phyloP scores from a whole-genome alignment of 805 yeast species.

The Pichia ethanolica region DNA sequence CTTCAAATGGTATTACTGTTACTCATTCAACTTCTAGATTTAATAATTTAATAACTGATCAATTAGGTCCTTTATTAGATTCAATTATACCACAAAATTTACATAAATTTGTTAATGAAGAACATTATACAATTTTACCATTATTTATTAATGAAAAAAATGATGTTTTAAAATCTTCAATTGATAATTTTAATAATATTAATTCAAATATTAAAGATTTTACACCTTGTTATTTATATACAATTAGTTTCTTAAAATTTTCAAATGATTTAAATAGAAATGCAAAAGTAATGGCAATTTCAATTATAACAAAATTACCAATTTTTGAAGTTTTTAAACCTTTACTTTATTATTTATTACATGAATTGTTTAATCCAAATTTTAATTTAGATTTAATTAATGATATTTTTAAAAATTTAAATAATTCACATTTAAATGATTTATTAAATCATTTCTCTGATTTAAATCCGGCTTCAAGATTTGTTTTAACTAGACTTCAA shows the following conservation, averaged over 20 bases:
- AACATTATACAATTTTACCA: constrained; percentile 52
- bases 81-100: constrained; percentile 32
- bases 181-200: constrained; percentile 5
- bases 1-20: constrained; percentile 63
- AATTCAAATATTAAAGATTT: neutral
- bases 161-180: constrained; percentile 14
- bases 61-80: constrained; percentile 28
- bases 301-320: constrained; percentile 37
- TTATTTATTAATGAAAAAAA: constrained; percentile 30
- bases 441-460: constrained; percentile 16
- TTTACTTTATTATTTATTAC: constrained; percentile 38
- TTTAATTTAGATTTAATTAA: constrained; percentile 5
- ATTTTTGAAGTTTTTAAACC: constrained; percentile 45
- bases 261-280: constrained; percentile 25
- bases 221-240: constrained; percentile 21
- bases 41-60: constrained; percentile 47
- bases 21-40: constrained; percentile 50
- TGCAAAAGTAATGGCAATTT: constrained; percentile 38
- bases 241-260: constrained; percentile 23
- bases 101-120: constrained; percentile 36
- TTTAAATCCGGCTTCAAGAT: constrained; percentile 13
- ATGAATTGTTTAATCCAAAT: constrained; percentile 28
- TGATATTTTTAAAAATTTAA: constrained; percentile 11
- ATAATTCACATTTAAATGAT: constrained; percentile 23
- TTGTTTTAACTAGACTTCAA: constrained; percentile 18